Percentiles rank a stretch among this genome's conserved stretches.
These are phyloP conservation scores for Trichophyton rubrum DNA, from an alignment of 2,329 filamentous ascomycete genomes.

Conservation along the genomic window DNA sequence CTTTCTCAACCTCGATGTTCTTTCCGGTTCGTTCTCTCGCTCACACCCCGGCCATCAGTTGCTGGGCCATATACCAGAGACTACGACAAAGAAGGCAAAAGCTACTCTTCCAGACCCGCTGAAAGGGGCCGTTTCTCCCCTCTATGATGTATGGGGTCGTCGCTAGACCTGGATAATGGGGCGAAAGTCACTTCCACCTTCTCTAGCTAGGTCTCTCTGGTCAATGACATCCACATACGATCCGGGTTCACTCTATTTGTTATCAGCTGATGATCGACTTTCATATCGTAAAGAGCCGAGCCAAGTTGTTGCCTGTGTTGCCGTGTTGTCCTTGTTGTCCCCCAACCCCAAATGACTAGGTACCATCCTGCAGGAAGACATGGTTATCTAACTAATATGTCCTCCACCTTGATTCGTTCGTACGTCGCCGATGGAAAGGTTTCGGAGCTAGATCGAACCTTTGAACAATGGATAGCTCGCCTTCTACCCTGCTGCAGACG, in stretches of 20 bases:
- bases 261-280: constrained; percentile 2
- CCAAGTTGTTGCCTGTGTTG: background rate
- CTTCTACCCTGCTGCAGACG: background rate
- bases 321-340: background rate
- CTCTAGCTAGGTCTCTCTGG: background rate
- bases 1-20: background rate
- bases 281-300: background rate
- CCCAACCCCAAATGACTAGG: background rate
- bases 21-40: background rate
- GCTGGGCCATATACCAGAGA: background rate
- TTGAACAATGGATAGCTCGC: background rate
- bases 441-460: background rate
- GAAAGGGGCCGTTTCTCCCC: constrained; percentile 1
- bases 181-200: background rate
- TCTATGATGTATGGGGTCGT: background rate
- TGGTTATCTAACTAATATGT: constrained; percentile 1
- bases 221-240: background rate
- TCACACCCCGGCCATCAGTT: background rate
- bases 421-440: background rate
- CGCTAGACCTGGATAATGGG: constrained; percentile 1
- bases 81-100: constrained; percentile 4
- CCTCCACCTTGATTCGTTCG: background rate
- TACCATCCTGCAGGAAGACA: background rate
- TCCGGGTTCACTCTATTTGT: background rate
- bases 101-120: background rate